Percentiles rank a stretch among this genome's conserved stretches.
phyloP scores from a whole-genome alignment of 2,329 filamentous ascomycete species.

The Fusarium tupiense region DNA sequence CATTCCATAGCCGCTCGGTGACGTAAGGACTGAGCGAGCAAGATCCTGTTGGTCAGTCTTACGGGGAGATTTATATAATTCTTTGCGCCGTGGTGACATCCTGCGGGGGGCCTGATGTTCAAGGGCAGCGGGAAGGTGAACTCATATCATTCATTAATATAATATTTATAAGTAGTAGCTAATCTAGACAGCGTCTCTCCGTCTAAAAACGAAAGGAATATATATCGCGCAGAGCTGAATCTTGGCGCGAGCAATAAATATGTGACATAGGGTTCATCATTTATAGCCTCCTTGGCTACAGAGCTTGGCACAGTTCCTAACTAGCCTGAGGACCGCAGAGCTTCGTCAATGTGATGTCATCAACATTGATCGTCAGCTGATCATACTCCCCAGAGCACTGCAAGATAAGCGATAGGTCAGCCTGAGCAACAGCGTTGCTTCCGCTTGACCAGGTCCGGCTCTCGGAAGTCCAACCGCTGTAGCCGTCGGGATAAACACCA shows the following conservation, averaged over 20 bases:
- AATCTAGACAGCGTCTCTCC: background rate
- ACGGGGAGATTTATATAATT: background rate
- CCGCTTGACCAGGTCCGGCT: background rate
- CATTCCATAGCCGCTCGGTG: accelerated
- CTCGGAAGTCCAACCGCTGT: background rate
- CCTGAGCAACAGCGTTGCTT: background rate
- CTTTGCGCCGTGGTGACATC: accelerated
- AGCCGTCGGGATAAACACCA: accelerated
- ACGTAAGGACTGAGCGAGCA: background rate
- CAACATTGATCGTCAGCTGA: background rate
- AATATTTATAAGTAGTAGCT: background rate
- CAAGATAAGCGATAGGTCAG: background rate
- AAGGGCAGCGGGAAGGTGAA: accelerated
- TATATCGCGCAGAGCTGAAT: accelerated
- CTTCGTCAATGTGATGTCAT: background rate
- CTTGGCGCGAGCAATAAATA: too few species aligned
- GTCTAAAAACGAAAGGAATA: background rate
- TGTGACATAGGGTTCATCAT: accelerated
- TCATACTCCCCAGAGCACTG: background rate
- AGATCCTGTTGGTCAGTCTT: accelerated
- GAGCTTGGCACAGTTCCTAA: accelerated
- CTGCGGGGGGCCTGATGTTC: accelerated
- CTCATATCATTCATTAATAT: background rate
- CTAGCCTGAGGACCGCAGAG: background rate
- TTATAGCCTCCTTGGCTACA: accelerated